Evolutionary conservation across 2,329 filamentous ascomycete genomes (phyloP).

Genomic region (Pleomassaria siparia): DNA sequence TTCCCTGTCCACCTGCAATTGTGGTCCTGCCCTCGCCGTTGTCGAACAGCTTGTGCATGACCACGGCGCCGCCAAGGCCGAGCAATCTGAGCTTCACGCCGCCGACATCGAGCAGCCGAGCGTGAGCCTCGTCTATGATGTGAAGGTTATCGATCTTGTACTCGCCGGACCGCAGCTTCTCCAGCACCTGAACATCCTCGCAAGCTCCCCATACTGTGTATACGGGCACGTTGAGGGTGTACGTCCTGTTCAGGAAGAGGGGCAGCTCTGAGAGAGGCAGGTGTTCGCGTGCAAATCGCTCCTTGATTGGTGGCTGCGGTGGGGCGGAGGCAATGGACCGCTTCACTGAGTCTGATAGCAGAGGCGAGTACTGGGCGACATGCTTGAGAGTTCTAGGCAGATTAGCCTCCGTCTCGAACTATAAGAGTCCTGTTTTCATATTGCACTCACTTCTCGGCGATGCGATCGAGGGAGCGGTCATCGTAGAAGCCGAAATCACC

Average conservation of each 20-base stretch:
- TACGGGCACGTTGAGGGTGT: slow-evolving; percentile 92
- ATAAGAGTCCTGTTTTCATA: background rate
- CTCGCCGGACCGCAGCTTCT: slow-evolving; percentile 95
- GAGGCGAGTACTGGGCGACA: slow-evolving; percentile 95
- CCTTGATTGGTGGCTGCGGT: slow-evolving; percentile 72
- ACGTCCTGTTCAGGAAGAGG: slow-evolving; percentile 80
- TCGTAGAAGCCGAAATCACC: slow-evolving; percentile 99
- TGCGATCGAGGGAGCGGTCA: slow-evolving; percentile 89
- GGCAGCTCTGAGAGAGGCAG: slow-evolving; percentile 91
- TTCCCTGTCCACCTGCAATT: slow-evolving; percentile 96
- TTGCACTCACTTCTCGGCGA: slow-evolving; percentile 86
- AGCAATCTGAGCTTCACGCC: slow-evolving; percentile 94
- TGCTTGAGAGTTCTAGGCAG: slow-evolving; percentile 83
- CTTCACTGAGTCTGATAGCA: slow-evolving; percentile 77
- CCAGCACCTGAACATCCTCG: slow-evolving; percentile 94
- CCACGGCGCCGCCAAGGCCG: slow-evolving; percentile 90
- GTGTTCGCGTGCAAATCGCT: slow-evolving; percentile 76
- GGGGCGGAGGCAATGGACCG: slow-evolving; percentile 67
- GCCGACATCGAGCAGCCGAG: slow-evolving; percentile 89
- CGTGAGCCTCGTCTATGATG: slow-evolving; percentile 98
- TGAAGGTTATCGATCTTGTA: slow-evolving; percentile 98
- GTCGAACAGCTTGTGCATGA: slow-evolving; percentile 99
- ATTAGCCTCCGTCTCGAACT: slow-evolving; percentile 14
- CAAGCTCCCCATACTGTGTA: slow-evolving; percentile 99
- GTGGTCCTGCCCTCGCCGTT: slow-evolving; percentile 97